Evolutionary conservation across 169 alveolate species (phyloP), one percentile per base, ranked within the genome.

Genomic region (Besnoitia besnoiti): DNA sequence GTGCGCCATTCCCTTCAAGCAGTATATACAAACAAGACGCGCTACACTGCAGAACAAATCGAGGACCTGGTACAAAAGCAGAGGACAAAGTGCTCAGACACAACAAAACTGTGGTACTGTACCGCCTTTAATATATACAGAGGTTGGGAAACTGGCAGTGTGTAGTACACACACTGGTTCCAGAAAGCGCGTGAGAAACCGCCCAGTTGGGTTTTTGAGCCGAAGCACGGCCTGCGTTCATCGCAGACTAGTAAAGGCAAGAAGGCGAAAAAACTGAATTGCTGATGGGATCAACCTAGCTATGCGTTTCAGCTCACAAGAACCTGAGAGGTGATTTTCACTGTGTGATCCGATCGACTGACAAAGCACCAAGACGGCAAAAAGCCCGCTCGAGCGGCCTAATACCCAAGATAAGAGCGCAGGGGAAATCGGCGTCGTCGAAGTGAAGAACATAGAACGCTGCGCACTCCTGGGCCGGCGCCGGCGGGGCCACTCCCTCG

Each of bases 391-490:
- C 67, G 33, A 21, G 27, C 67, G 12, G 67, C 67, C 30, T 21
- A 21, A 19, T 55, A n/a, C 12, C 67, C 67, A 19, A 55, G 3
- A 55, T 1, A 55, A 55, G 67, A 5, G 67, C 30, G 24, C 67
- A 55, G 67, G 33, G 67, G 67, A n/a, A 55, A n/a, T 55, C 67
- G 24, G 67, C 67, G 67, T 55, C n/a, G n/a, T n/a, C n/a, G n/a
- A n/a, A n/a, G n/a, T n/a, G n/a, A n/a, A n/a, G n/a, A n/a, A n/a
- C n/a, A n/a, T n/a, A n/a, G n/a, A n/a, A n/a, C n/a, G n/a, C n/a
- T n/a, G n/a, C n/a, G n/a, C n/a, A n/a, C n/a, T n/a, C n/a, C n/a
- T n/a, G n/a, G n/a, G n/a, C n/a, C n/a, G n/a, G n/a, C n/a, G n/a
- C n/a, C n/a, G n/a, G n/a, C n/a, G n/a, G n/a, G n/a, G n/a, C n/a